Evolutionary conservation across 768 basidiomycete species (phyloP).

Genomic region (Rhizopogon roseolus): DNA sequence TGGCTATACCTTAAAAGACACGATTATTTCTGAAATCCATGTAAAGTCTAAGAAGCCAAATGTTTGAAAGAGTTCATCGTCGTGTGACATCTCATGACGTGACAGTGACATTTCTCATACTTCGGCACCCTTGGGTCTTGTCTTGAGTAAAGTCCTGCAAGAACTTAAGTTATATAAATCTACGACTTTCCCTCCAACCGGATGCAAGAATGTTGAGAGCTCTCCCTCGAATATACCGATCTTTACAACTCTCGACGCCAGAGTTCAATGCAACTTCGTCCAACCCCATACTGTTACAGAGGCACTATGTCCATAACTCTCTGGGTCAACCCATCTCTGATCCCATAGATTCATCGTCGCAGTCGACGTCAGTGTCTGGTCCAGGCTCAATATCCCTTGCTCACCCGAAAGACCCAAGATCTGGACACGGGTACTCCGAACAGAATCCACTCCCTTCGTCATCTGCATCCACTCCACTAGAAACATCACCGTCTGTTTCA

Average conservation of each 20-base stretch:
- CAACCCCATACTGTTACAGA: neutral
- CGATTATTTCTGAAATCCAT: neutral
- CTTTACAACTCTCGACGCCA: neutral
- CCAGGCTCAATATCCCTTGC: conserved; percentile 8
- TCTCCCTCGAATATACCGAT: neutral
- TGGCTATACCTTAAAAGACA: conserved; percentile 10
- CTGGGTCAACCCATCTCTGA: conserved; percentile 1
- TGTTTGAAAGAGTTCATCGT: no score
- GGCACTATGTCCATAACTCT: neutral
- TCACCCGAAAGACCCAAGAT: conserved; percentile 13
- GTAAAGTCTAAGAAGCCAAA: no score
- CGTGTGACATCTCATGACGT: neutral
- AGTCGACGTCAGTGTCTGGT: neutral
- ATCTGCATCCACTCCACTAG: neutral
- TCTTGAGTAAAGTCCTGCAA: no score
- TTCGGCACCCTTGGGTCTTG: no score
- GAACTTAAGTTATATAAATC: neutral
- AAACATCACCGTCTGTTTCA: neutral
- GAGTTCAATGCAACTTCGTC: neutral
- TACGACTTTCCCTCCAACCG: neutral
- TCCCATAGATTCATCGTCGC: neutral
- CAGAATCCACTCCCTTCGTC: neutral
- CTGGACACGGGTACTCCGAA: conserved; percentile 7
- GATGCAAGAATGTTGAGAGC: neutral
- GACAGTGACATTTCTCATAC: neutral